Conservation (phyloP, 768 basidiomycete species). For the Termitomyces eurrhizus region DNA sequence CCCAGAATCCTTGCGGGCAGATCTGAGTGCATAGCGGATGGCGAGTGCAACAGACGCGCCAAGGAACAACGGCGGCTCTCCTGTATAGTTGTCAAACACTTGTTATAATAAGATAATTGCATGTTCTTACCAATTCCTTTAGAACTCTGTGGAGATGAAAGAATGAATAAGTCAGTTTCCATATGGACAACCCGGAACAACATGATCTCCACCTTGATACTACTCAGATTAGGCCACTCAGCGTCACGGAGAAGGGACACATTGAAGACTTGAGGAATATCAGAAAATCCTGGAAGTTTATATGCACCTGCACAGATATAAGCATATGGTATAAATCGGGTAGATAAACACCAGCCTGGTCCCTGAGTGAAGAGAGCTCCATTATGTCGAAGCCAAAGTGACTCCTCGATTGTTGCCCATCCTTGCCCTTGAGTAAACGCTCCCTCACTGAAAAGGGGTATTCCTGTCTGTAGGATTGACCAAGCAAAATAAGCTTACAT, state of each 20-base stretch:
- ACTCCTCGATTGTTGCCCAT: conserved; percentile 16
- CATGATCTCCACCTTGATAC: conserved; percentile 9
- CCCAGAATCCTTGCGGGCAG: conserved; percentile 16
- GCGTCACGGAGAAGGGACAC: conserved; percentile 17
- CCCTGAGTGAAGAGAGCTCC: conserved; percentile 17
- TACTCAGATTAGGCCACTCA: conserved; percentile 15
- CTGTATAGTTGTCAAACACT: background rate
- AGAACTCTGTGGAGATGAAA: background rate
- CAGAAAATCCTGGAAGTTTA: conserved; percentile 16
- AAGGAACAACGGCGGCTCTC: conserved; percentile 16
- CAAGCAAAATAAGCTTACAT: conserved; percentile 2
- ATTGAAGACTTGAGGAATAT: conserved; percentile 16
- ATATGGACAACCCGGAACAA: background rate
- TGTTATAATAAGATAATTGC: too few relatives aligned
- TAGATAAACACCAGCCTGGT: background rate
- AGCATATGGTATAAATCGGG: background rate
- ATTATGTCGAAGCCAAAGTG: conserved; percentile 15
- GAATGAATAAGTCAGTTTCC: background rate
- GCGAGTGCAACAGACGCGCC: conserved; percentile 15
- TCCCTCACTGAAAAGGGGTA: conserved; percentile 7
- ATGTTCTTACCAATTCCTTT: conserved; percentile 13
- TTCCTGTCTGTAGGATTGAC: too few relatives aligned
- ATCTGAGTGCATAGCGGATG: conserved; percentile 13
- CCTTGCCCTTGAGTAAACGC: conserved; percentile 17
- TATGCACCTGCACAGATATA: conserved; percentile 9